Base-by-base conservation (phyloP, 73 alveolate species). In the Paramecium octaurelia region DNA sequence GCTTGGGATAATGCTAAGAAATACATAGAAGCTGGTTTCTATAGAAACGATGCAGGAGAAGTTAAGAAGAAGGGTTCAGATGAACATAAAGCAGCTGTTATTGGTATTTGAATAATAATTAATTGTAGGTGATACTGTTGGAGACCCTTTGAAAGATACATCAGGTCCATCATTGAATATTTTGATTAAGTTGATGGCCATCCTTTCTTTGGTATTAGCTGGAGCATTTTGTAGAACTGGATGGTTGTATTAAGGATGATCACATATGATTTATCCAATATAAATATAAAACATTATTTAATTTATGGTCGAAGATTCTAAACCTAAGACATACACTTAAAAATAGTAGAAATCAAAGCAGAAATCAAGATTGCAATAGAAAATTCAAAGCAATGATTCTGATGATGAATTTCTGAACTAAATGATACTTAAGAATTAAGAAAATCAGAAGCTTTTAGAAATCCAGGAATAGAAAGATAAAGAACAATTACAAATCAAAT, bases 111-210 rank as follows among this genome's bases (percentile, higher is more conserved):
- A 59, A 59, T 16, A 27, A 31, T 29, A 12, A 9, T 14, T 92
- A 86, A 58, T 92, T 36, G 64, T 80, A 20, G 99, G 99, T 87
- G 99, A 97, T 92, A 97, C 99, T 69, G 98, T 97, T 48, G 99
- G 99, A 60, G 99, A 97, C 71, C 99, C 98, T 46, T 89, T 96
- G 23, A 97, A 97, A 95, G 99, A 97, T 73, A 97, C 99, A 40
- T 92, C 97, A 27, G 99, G 99, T 21, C 99, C 99, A 8, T 75
- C 98, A 0, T 92, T 97, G 73, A 97, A 97, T 95, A 96, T 96
- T 86, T 93, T 96, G 84, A 94, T 97, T 89, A 97, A 97, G 96
- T 95, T 97, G 23, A 93, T 93, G 96, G 98, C 98, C 12, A 94
- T 95, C 43, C 68, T 94, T 21, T 85, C 98, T 6, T 94, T 95